Percentiles rank a stretch among this genome's conserved stretches.
Evolutionary conservation across 2,329 filamentous ascomycete species (phyloP).

Genomic region (Epichloe coenophiala): DNA sequence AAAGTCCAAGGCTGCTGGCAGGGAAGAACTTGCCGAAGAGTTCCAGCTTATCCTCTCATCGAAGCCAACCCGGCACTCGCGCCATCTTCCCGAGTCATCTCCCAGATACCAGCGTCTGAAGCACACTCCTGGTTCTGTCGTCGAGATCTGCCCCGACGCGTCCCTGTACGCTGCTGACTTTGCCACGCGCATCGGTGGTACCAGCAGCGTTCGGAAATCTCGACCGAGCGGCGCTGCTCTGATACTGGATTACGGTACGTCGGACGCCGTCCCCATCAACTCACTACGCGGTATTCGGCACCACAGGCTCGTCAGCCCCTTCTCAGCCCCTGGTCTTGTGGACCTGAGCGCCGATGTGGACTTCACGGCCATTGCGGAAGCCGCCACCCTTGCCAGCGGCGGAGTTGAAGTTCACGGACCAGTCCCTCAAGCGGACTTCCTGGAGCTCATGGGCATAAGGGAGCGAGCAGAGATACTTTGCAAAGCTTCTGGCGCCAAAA

Average conservation of each 20-base stretch:
- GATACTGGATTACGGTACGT: constrained; percentile 89
- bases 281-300: constrained; percentile 77
- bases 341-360: constrained; percentile 91
- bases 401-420: constrained; percentile 88
- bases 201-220: constrained; percentile 37
- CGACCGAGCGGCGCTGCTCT: constrained; percentile 70
- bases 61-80: constrained; percentile 64
- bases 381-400: constrained; percentile 59
- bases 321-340: constrained; percentile 65
- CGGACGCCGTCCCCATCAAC: constrained; percentile 67
- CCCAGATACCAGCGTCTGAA: constrained; percentile 66
- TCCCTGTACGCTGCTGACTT: constrained; percentile 70
- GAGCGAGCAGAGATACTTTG: constrained; percentile 60
- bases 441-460: constrained; percentile 68
- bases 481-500: constrained; percentile 25
- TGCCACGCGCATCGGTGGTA: constrained; percentile 70
- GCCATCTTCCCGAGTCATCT: constrained; percentile 73
- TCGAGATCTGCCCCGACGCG: constrained; percentile 85
- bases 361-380: constrained; percentile 74
- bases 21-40: constrained; percentile 50
- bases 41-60: constrained; percentile 77
- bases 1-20: constrained; percentile 33
- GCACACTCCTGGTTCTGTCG: constrained; percentile 50
- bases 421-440: constrained; percentile 69
- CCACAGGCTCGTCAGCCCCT: constrained; percentile 66